Evolutionary conservation across 352 stramenopile genomes (phyloP).

Genomic region (Pythium oligandrum): DNA sequence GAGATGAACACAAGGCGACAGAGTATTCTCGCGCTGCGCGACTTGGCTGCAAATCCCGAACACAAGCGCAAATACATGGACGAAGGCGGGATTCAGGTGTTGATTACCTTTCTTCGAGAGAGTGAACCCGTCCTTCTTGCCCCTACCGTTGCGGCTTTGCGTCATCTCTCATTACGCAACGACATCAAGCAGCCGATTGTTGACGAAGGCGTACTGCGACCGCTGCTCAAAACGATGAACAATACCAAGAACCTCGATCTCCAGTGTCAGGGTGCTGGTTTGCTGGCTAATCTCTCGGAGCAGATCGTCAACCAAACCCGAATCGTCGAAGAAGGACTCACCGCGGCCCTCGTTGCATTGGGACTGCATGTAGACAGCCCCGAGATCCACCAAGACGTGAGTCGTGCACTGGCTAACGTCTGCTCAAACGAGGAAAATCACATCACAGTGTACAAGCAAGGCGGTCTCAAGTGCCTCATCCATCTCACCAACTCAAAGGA

Average conservation of each 20-base stretch:
- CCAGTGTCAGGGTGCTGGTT: constrained; percentile 89
- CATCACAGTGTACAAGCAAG: constrained; percentile 89
- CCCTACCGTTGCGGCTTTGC: constrained; percentile 85
- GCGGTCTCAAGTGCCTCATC: constrained; percentile 87
- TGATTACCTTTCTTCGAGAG: constrained; percentile 88
- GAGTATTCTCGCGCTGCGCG: constrained; percentile 84
- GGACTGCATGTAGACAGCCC: constrained; percentile 62
- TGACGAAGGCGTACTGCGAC: constrained; percentile 71
- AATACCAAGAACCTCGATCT: constrained; percentile 87
- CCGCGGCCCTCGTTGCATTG: constrained; percentile 80
- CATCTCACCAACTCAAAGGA: constrained; percentile 83
- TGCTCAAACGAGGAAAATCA: constrained; percentile 95
- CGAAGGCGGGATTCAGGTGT: constrained; percentile 79
- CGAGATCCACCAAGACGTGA: constrained; percentile 94
- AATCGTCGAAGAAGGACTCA: constrained; percentile 90
- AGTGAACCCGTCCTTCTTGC: constrained; percentile 87
- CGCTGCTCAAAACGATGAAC: constrained; percentile 85
- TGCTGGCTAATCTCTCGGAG: constrained; percentile 94
- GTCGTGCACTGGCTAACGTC: constrained; percentile 90
- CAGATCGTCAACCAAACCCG: constrained; percentile 85
- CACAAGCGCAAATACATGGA: constrained; percentile 85
- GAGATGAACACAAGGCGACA: constrained; percentile 92
- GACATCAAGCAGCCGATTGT: constrained; percentile 88
- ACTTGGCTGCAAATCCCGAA: constrained; percentile 86
- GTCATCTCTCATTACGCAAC: constrained; percentile 82